A percentile compares a stretch with the other conserved stretches of the same genome.
These are phyloP conservation scores for Stagonosporopsis vannaccii DNA, from an alignment of 2,329 filamentous ascomycete genomes.

Conservation along the genomic window DNA sequence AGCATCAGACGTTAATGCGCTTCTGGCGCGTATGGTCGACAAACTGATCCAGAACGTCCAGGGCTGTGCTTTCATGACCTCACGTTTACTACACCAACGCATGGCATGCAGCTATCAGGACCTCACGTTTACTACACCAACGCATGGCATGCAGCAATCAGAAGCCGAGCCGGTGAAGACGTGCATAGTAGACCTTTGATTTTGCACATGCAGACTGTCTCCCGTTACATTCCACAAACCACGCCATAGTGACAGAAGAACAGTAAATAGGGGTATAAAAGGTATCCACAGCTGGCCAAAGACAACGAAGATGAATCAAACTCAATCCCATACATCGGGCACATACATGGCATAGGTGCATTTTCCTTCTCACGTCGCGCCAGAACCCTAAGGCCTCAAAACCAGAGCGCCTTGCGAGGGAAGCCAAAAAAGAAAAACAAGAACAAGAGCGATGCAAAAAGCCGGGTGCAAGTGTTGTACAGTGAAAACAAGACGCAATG, in stretches of 20 bases:
- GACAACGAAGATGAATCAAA: not conserved
- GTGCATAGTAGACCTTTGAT: slow-evolving; percentile 1
- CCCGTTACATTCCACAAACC: slow-evolving; percentile 3
- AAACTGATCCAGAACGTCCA: too few relatives aligned
- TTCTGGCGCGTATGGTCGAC: too few relatives aligned
- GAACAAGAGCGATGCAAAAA: not conserved
- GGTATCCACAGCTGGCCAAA: slow-evolving; percentile 10
- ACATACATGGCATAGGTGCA: not conserved
- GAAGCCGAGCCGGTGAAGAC: not conserved
- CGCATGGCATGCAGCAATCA: not conserved
- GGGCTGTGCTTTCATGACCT: too few relatives aligned
- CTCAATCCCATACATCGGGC: not conserved
- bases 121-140: not conserved
- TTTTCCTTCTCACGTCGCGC: slow-evolving; percentile 6
- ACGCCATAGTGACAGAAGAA: slow-evolving; percentile 18
- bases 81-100: not conserved
- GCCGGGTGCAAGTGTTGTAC: slow-evolving; percentile 3
- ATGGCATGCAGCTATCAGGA: not conserved
- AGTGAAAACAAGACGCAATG: not conserved
- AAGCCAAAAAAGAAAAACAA: not conserved
- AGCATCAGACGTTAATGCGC: too few relatives aligned
- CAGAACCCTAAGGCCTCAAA: not conserved
- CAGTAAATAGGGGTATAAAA: slow-evolving; percentile 18
- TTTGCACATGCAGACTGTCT: not conserved
- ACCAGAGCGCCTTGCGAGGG: slow-evolving; percentile 5